Conservation (phyloP, 495 filamentous ascomycete species). For the Xylaria telfairii region DNA sequence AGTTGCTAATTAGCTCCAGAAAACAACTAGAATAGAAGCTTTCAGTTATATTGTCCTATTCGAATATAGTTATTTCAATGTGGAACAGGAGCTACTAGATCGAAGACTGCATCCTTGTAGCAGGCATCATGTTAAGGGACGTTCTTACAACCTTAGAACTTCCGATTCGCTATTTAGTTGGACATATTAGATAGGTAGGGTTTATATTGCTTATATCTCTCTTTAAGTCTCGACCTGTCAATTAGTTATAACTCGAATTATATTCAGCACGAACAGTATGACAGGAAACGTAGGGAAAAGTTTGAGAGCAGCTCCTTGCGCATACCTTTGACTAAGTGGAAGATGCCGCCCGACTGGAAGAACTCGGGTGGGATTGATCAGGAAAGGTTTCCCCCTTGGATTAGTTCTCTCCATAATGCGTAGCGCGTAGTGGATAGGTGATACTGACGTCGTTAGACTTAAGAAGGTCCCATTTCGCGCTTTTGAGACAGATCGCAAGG, state of each 20-base stretch:
- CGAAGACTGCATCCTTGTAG: conserved; percentile 42
- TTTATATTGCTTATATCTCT: not conserved
- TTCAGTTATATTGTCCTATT: conserved; percentile 43
- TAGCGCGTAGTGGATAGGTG: conserved; percentile 44
- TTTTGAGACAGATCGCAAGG: not conserved
- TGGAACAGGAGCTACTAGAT: conserved; percentile 30
- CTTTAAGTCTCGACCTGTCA: not conserved
- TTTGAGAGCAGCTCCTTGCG: conserved; percentile 48
- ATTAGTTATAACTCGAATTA: not conserved
- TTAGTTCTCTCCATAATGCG: conserved; percentile 43
- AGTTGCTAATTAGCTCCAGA: not conserved
- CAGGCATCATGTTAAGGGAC: conserved; percentile 38
- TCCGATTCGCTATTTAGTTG: not conserved
- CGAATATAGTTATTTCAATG: conserved; percentile 36
- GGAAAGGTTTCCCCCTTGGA: conserved; percentile 40
- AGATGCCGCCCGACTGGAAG: conserved; percentile 29
- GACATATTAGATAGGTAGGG: not conserved
- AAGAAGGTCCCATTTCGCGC: not conserved
- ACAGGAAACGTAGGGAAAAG: conserved; percentile 22
- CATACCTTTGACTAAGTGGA: conserved; percentile 26
- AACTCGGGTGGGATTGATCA: conserved; percentile 32
- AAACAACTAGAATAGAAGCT: conserved; percentile 9
- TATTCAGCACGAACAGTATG: not conserved
- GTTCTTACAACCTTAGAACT: conserved; percentile 20
- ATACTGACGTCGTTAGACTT: conserved; percentile 39